These are phyloP conservation scores for Mrakia gelida DNA, from an alignment of 768 basidiomycete genomes.

Conservation along the genomic window DNA sequence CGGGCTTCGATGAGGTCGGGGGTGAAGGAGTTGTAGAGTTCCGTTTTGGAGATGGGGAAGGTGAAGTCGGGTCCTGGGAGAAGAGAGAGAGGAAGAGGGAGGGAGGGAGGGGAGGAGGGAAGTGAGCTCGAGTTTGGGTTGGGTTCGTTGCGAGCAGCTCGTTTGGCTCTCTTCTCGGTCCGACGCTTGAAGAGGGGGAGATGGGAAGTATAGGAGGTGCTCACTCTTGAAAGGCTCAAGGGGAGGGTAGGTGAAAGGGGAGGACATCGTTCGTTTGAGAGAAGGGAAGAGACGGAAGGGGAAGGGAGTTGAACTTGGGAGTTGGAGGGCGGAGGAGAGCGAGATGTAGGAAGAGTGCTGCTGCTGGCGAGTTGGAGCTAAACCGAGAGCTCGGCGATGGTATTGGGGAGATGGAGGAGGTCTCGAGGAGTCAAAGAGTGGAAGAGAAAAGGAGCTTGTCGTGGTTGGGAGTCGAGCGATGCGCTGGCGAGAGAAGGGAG, in stretches of 20 bases:
- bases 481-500: too few species aligned
- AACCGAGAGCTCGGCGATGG: too few species aligned
- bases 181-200: neutral
- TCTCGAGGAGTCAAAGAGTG: too few species aligned
- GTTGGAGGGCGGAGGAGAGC: neutral
- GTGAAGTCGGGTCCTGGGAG: neutral
- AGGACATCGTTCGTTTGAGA: neutral
- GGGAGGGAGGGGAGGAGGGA: neutral
- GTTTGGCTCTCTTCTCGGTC: neutral
- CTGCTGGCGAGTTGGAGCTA: too few species aligned
- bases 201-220: neutral
- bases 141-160: too few species aligned
- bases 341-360: neutral
- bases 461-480: too few species aligned
- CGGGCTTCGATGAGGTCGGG: neutral
- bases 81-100: neutral
- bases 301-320: neutral
- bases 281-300: neutral
- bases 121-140: neutral
- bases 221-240: neutral
- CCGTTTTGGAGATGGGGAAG: neutral
- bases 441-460: too few species aligned
- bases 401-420: too few species aligned
- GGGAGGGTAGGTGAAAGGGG: neutral
- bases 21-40: conserved; percentile 1